A percentile compares a stretch with the other conserved stretches of the same genome.
Conservation (phyloP, 129 eudicot genomes). For the Heracleum sosnowskyi region DNA sequence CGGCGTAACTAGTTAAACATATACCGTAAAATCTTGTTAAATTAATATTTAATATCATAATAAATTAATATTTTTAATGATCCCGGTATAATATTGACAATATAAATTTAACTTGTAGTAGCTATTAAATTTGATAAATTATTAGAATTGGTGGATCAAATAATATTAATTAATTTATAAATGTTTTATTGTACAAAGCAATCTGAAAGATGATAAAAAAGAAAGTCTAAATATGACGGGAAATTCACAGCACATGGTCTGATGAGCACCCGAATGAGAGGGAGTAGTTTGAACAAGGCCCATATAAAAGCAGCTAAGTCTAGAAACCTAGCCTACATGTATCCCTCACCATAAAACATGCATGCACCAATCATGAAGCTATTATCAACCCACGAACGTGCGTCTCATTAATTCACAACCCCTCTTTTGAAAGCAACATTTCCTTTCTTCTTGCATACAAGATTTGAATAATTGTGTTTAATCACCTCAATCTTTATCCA, state of each 20-base stretch:
- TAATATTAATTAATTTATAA: no score
- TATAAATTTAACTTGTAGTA: no score
- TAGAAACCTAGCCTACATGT: neutral
- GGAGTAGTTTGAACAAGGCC: neutral
- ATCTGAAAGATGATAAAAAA: neutral
- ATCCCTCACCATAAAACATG: neutral
- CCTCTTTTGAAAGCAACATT: neutral
- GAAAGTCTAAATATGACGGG: neutral
- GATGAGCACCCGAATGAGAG: neutral
- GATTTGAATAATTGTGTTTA: neutral
- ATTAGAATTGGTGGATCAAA: no score
- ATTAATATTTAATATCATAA: no score
- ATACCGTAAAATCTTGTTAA: no score
- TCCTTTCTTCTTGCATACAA: neutral
- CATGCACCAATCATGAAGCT: neutral
- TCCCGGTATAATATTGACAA: no score
- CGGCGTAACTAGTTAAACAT: neutral
- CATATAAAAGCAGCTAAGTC: neutral
- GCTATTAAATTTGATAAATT: no score
- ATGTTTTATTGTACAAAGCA: no score
- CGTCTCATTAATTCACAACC: slow-evolving; percentile 1
- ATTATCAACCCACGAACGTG: neutral
- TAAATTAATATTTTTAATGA: no score
- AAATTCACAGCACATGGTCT: neutral
- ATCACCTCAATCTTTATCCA: slow-evolving; percentile 3